phyloP scores from a whole-genome alignment of 352 stramenopile species.

The Peronospora destructor region DNA sequence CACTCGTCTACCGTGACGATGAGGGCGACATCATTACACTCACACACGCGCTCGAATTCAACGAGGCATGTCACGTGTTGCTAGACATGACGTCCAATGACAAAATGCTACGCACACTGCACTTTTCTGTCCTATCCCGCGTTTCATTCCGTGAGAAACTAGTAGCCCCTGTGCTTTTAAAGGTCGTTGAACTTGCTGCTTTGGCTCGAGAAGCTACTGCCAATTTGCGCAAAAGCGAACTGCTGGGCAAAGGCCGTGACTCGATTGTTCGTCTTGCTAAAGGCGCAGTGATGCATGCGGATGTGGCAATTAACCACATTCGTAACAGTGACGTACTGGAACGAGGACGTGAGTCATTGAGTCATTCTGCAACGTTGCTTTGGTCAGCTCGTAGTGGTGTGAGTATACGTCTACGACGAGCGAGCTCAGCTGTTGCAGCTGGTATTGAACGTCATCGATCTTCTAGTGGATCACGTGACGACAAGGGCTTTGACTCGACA shows the following conservation, averaged over 20 bases:
- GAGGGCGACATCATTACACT: constrained; percentile 65
- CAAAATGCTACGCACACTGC: constrained; percentile 25
- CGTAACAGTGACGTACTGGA: constrained; percentile 37
- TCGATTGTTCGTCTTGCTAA: constrained; percentile 36
- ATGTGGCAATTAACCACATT: constrained; percentile 27
- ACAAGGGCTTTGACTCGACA: constrained; percentile 17
- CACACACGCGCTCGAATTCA: constrained; percentile 41
- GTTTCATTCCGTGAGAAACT: constrained; percentile 44
- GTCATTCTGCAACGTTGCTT: constrained; percentile 36
- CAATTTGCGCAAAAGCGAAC: constrained; percentile 27
- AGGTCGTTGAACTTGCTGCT: constrained; percentile 40
- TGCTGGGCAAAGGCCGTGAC: constrained; percentile 43
- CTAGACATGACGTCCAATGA: constrained; percentile 21
- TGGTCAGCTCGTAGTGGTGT: constrained; percentile 39
- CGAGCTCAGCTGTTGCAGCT: constrained; percentile 31
- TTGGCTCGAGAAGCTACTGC: constrained; percentile 30
- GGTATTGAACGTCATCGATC: constrained; percentile 55
- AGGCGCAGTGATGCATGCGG: constrained; percentile 27
- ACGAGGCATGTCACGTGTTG: constrained; percentile 50
- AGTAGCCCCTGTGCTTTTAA: constrained; percentile 43
- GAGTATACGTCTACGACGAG: constrained; percentile 38
- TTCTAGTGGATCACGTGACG: constrained; percentile 18
- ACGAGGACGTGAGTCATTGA: constrained; percentile 49
- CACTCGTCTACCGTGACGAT: constrained; percentile 63
- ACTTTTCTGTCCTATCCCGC: constrained; percentile 50